phyloP scores from a whole-genome alignment of 164 flowering plant species.

The Protea cynaroides region DNA sequence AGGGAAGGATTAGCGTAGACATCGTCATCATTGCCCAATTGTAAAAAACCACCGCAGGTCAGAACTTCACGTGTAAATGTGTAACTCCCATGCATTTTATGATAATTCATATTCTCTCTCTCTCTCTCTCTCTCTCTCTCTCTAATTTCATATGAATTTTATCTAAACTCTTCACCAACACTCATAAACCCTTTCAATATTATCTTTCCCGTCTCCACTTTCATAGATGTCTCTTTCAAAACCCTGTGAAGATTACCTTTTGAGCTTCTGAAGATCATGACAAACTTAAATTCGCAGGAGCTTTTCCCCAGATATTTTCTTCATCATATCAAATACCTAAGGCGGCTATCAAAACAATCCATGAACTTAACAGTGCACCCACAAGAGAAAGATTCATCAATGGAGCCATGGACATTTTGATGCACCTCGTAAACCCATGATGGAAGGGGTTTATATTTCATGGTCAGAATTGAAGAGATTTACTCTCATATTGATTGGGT shows the following conservation, averaged over 20 bases:
- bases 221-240: too few species aligned
- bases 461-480: too few species aligned
- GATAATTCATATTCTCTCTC: conserved; percentile 3
- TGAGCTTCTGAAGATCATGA: too few species aligned
- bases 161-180: not conserved
- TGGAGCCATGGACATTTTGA: not conserved
- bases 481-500: too few species aligned
- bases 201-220: too few species aligned
- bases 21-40: conserved; percentile 11
- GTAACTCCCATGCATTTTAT: conserved; percentile 39
- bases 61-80: conserved; percentile 68
- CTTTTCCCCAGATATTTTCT: too few species aligned
- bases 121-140: not conserved
- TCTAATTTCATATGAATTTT: not conserved
- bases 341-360: too few species aligned
- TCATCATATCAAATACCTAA: too few species aligned
- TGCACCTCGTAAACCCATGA: too few species aligned
- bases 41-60: conserved; percentile 39
- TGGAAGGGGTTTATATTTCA: too few species aligned
- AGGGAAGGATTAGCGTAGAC: not conserved
- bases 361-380: not conserved
- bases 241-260: too few species aligned
- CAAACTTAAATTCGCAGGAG: too few species aligned
- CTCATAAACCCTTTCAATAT: not conserved
- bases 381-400: not conserved